Base-by-base conservation (phyloP, 2,329 filamentous ascomycete species). In the Alternaria arborescens region DNA sequence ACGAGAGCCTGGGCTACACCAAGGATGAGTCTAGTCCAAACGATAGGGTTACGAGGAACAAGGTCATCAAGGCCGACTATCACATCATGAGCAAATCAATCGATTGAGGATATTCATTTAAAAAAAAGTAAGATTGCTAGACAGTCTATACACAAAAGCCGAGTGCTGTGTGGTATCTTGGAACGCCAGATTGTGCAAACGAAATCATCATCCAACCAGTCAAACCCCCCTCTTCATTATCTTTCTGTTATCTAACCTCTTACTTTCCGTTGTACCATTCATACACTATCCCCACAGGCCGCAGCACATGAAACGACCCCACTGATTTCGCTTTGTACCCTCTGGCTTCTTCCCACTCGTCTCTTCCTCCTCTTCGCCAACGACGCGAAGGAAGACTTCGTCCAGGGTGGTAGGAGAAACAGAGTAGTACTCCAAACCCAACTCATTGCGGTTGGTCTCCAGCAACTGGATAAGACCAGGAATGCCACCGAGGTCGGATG, bases 331-430 rank as follows among this genome's bases (percentile, higher is more conserved):
- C 30, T 58, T 48, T 40, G 47, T 60, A 26, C 42, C 11, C 26
- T 20, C 34, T 58, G 22, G 44, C 48, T 64, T 61, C 57, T 65
- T 66, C 58, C 55, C 60, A n/a, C 20, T 46, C 7, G 20, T 61
- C 28, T 71, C 71, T 18, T 77, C 93, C 76, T 77, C 93, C 75
- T 89, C 83, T 77, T 88, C 86, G 1, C 89, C 89, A 0, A 97
- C 93, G 73, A 97, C 95, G 26, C 86, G 86, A 76, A 97, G 79
- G 78, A 97, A 97, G 0, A 97, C 93, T 78, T 97, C 92, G 74
- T 97, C 94, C 42, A 97, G 81, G 16, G 92, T 96, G 18, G 93
- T 95, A 24, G 92, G 92, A 59, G 88, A 91, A 66, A 97, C 92
- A 51, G 90, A 93, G 78, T 94, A 97, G 77, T 96, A 92, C 75